Base-by-base conservation (phyloP, 306 rosid species). In the Glycine latifolia region DNA sequence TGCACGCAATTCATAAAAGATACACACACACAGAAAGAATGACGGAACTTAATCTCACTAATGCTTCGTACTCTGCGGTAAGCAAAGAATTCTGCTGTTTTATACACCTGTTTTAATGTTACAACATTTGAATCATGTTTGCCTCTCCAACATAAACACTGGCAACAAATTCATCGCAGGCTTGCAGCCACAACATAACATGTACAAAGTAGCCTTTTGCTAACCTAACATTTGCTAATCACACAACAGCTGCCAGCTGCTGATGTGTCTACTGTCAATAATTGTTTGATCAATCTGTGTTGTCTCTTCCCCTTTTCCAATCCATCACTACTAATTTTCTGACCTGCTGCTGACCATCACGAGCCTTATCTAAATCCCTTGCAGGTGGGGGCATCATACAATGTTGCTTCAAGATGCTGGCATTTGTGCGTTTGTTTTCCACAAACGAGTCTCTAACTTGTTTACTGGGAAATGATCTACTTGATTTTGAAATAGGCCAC, bases 401-500 rank as follows among this genome's bases (percentile, higher is more conserved):
- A 43, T 94, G 85, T 73, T 87, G 98, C 85, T 87, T 94, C 13
- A 65, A 41, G 35, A 47, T 50, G 85, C 89, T 73, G 9, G 77
- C 68, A 59, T 82, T 88, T 17, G 92, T 81, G 71, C 89, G 91
- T 48, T 85, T 93, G 63, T 63, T 73, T 72, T 89, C 94, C 48
- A 78, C 79, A 79, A 82, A n/a, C 0, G 88, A 56, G 79, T 87
- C 94, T 82, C 87, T 92, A 73, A 71, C 58, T 49, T 91, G 86
- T 83, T 89, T 93, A 72, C 85, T 70, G 6, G 92, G 92, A 1
- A 89, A 85, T 39, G 97, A 87, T 88, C 98, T 88, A 82, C 97
- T 92, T 84, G 98, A 91, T 73, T 90, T 89, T 20, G 94, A 90
- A n/a, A 92, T 82, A 3, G 97, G 82, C 98, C 99, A 93, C 65